Base-by-base conservation (phyloP, 2,329 filamentous ascomycete genomes). In the Ceratocystis lukuohia region DNA sequence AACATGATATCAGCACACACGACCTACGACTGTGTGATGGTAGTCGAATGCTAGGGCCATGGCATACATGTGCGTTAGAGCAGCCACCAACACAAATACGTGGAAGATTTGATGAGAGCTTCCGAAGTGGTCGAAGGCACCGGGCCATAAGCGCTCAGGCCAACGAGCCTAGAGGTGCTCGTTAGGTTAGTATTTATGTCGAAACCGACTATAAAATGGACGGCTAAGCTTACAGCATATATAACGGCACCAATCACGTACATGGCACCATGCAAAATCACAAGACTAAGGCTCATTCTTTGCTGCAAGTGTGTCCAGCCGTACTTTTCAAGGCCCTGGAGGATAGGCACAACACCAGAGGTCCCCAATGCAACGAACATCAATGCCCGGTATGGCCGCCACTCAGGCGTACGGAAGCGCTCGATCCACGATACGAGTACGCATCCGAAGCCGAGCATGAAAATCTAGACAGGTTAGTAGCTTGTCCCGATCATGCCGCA, bases 31-130 rank as follows among this genome's bases (percentile, higher is more conserved):
- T 66, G 80, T 82, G 75, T 96, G 91, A 72, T 90, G 86, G 73
- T 89, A 87, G 75, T 96, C 89, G 76, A 96, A 96, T 3, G 92
- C 92, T 75, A 85, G 88, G 37, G 89, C 74, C 76, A 97, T 81
- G 62, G 89, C 92, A 64, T 85, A 86, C 68, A 97, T 78, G 78
- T 99, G 94, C 28, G 88, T 83, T 1, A 83, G 82, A 0, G 91
- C 93, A 0, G 94, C 94, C 68, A 91, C 75, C 17, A 97, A 79
- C 33, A 99, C 92, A 69, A 94, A 82, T 48, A 96, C 79, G 77
- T 99, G 94, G 75, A 99, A 99, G 70, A 99, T 88, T 77, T 99
- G 94, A 76, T 99, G 94, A 22, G 91, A 96, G 73, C 87, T 91
- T 46, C 94, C 93, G 83, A 89, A 89, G 64, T 96, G 89, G 76